These are phyloP conservation scores for Dendrobium catenatum DNA, from an alignment of 106 monocot species.

Conservation along the genomic window DNA sequence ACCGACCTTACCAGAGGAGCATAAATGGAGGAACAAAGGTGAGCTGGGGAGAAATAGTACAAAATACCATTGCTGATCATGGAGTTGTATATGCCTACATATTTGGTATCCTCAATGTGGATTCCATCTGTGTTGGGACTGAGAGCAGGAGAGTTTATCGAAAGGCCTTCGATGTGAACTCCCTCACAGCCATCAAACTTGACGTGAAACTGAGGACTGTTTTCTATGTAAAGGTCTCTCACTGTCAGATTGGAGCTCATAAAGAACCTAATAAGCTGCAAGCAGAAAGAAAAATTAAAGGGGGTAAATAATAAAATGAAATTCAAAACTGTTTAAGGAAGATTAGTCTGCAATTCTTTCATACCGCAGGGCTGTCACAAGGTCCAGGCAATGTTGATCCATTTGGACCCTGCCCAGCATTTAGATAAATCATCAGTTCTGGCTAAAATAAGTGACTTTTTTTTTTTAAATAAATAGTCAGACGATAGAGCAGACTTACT, in stretches of 20 bases:
- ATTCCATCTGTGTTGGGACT: conserved; percentile 98
- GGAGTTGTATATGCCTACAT: conserved; percentile 75
- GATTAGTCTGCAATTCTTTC: neutral
- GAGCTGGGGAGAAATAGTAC: too few relatives aligned
- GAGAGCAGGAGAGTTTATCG: conserved; percentile 65
- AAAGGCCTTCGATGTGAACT: conserved; percentile 74
- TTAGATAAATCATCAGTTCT: too few relatives aligned
- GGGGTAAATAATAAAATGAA: neutral
- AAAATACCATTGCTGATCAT: conserved; percentile 68
- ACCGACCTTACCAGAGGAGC: neutral
- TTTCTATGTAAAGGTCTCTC: conserved; percentile 59
- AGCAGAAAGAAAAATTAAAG: neutral
- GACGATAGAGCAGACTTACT: conserved; percentile 27
- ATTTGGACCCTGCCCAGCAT: conserved; percentile 66
- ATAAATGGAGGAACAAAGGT: neutral
- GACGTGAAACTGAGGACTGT: conserved; percentile 92
- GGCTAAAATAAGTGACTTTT: neutral
- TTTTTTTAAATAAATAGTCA: neutral
- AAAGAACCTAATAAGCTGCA: conserved; percentile 91
- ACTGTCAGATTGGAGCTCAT: conserved; percentile 62
- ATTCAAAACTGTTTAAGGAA: neutral
- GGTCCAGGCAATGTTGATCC: conserved; percentile 85
- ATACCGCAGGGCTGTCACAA: conserved; percentile 89
- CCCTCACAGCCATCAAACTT: conserved; percentile 80
- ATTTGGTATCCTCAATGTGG: conserved; percentile 78